Conservation (phyloP, 1,139 yeast species). For the Debaryomycetaceae sp. region DNA sequence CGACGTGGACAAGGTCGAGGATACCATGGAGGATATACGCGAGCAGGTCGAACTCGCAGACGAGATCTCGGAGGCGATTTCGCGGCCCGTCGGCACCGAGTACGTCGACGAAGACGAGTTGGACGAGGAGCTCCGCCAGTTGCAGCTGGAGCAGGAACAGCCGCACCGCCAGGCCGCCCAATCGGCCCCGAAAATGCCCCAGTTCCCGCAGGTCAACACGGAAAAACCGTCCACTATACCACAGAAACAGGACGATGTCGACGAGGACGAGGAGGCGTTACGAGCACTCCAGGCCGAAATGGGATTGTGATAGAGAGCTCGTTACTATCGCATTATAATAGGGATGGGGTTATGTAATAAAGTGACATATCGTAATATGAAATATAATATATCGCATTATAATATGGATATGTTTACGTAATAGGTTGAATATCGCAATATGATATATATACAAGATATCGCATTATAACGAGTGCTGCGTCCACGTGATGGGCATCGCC, state of each 20-base stretch:
- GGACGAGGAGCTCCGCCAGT: slow-evolving; percentile 81
- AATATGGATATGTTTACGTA: too few species aligned
- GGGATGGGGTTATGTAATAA: too few species aligned
- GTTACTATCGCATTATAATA: too few species aligned
- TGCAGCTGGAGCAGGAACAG: slow-evolving; percentile 72
- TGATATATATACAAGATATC: too few species aligned
- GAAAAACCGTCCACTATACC: not conserved
- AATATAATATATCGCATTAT: too few species aligned
- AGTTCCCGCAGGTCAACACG: not conserved
- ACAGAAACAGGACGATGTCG: slow-evolving; percentile 43
- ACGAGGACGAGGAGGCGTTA: slow-evolving; percentile 86
- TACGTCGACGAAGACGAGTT: slow-evolving; percentile 68
- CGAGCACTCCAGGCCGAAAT: slow-evolving; percentile 87
- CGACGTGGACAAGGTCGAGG: slow-evolving; percentile 92
- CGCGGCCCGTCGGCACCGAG: slow-evolving; percentile 81
- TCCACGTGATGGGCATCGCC: too few species aligned
- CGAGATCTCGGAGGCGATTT: slow-evolving; percentile 91
- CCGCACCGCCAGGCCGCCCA: slow-evolving; percentile 10
- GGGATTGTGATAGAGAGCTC: too few species aligned
- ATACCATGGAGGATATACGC: slow-evolving; percentile 97
- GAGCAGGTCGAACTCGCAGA: slow-evolving; percentile 94
- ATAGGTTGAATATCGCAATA: too few species aligned
- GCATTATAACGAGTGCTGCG: too few species aligned
- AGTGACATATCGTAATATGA: too few species aligned
- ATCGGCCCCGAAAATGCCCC: too few species aligned